Percentiles rank a stretch among this genome's conserved stretches.
These are phyloP conservation scores for Taphrina communis DNA, from an alignment of 1,139 yeast species.

Conservation along the genomic window DNA sequence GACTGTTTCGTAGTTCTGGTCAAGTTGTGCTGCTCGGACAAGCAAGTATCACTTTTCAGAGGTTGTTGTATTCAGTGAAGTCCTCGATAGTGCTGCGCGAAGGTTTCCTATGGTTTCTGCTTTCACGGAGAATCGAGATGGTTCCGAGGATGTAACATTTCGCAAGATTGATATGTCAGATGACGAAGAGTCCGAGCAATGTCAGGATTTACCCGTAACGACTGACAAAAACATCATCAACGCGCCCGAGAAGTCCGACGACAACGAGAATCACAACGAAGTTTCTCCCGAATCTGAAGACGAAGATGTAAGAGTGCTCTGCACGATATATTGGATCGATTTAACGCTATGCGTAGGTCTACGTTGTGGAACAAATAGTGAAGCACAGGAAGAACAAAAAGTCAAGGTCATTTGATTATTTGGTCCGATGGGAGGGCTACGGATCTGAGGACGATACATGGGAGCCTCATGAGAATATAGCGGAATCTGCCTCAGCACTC, in stretches of 20 bases:
- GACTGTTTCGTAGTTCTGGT: background rate
- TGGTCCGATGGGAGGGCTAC: conserved; percentile 22
- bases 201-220: background rate
- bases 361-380: conserved; percentile 15
- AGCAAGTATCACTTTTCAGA: too few relatives aligned
- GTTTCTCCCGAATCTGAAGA: background rate
- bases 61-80: too few relatives aligned
- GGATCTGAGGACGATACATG: conserved; percentile 20
- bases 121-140: background rate
- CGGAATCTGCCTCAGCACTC: conserved; percentile 15
- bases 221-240: background rate
- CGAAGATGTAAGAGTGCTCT: conserved; percentile 2
- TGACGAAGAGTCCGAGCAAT: background rate
- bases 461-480: conserved; percentile 26
- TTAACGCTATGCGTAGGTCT: background rate
- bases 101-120: conserved; percentile 2
- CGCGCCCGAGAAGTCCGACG: background rate
- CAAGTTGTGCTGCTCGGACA: background rate
- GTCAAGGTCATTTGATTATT: background rate
- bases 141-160: conserved; percentile 1
- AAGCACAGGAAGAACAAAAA: background rate
- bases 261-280: background rate
- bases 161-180: conserved; percentile 1
- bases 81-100: background rate
- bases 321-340: background rate